These are phyloP conservation scores for Aspergillus sp. DNA, from an alignment of 2,329 filamentous ascomycete genomes.

Conservation along the genomic window DNA sequence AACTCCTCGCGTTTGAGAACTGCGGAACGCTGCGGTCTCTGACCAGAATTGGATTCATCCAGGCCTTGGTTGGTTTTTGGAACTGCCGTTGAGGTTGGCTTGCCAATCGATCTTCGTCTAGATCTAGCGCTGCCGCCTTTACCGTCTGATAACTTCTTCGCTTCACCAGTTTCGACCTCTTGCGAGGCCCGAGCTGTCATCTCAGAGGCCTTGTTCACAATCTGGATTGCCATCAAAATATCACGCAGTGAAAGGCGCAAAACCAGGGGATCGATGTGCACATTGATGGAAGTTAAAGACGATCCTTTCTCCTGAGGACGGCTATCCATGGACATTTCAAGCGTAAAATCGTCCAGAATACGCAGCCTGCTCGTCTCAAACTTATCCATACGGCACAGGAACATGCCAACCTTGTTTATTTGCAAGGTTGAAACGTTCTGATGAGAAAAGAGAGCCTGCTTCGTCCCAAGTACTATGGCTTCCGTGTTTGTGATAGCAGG, in stretches of 20 bases:
- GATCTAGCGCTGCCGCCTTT: constrained; percentile 25
- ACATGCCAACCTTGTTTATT: constrained; percentile 94
- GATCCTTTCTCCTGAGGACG: constrained; percentile 55
- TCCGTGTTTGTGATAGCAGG: constrained; percentile 86
- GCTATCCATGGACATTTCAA: constrained; percentile 83
- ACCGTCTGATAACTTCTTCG: constrained; percentile 45
- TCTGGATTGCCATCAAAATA: constrained; percentile 89
- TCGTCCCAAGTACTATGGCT: constrained; percentile 89
- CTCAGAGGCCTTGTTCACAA: constrained; percentile 84
- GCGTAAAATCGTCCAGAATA: constrained; percentile 93
- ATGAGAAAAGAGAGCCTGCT: constrained; percentile 86
- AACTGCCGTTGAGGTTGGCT: constrained; percentile 37
- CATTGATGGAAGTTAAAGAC: constrained; percentile 69
- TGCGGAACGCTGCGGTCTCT: constrained; percentile 43
- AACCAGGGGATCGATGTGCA: constrained; percentile 87
- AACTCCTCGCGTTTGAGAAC: constrained; percentile 71
- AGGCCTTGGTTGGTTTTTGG: constrained; percentile 42
- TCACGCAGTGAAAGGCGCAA: constrained; percentile 86
- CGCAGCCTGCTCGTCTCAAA: constrained; percentile 87
- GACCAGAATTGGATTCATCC: constrained; percentile 35
- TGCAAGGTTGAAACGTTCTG: constrained; percentile 93
- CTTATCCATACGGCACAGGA: constrained; percentile 94
- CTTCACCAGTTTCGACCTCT: constrained; percentile 49
- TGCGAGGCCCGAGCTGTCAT: constrained; percentile 57
- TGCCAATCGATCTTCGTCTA: constrained; percentile 47